Evolutionary conservation across 2,329 filamentous ascomycete genomes (phyloP), one percentile per base, ranked within the genome.

Genomic region (Parastagonospora nodorum): DNA sequence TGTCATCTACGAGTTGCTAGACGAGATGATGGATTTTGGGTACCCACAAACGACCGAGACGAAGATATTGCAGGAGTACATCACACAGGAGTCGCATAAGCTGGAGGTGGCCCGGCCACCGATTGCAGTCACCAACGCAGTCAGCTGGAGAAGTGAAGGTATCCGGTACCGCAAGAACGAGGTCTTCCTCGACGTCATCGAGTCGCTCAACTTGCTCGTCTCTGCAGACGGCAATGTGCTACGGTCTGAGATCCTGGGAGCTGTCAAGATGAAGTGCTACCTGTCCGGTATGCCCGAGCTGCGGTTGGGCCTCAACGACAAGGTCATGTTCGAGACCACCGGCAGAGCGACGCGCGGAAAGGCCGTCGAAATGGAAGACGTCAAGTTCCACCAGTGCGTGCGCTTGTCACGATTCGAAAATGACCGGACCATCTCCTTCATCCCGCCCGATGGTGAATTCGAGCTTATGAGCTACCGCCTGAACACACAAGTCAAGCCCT

Each of bases 21-120:
- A 99, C 72, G 94, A 99, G 80, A 99, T 99, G 94, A 99, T 99
- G 94, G 94, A 99, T 77, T 99, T 99, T 81, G 94, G 94, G 58
- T 97, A 99, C 75, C 94, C 94, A 5, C 94, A 99, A 76, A 99
- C 94, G 8, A 99, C 94, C 61, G 94, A 99, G 76, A 90, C 86
- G 74, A 99, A 99, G 84, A 99, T 99, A 74, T 80, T 99, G 54
- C 94, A 99, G 76, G 94, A 99, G 80, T 96, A 96, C 80, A 99
- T 99, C 74, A 99, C 94, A 35, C 94, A 99, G 77, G 94, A 99
- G 77, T 97, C 92, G 46, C 94, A 99, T 81, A 97, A 97, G 78
- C 86, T 99, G 54, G 94, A 99, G 75, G 88, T 97, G 78, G 93
- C 94, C 30, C 87, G 94, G 8, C 93, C 94, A 35, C 94, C 94